Conservation (phyloP, 306 rosid species). For the Argentina anserina region DNA sequence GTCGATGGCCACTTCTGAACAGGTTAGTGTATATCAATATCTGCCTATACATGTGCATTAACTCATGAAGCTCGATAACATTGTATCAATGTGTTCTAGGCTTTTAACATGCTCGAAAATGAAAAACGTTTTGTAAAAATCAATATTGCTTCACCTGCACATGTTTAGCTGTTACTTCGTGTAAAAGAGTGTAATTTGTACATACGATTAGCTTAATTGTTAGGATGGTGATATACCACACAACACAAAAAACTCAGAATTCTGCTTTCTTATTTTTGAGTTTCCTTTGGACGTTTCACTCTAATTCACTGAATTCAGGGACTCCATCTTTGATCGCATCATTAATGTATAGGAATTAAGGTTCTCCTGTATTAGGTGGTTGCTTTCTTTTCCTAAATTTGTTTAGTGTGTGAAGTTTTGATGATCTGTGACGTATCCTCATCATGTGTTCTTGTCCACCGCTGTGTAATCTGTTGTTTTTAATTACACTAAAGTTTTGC, state of each 20-base stretch:
- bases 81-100: neutral
- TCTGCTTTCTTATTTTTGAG: neutral
- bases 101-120: neutral
- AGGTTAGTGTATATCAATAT: constrained; percentile 46
- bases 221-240: neutral
- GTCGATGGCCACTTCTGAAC: constrained; percentile 96
- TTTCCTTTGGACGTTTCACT: neutral
- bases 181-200: neutral
- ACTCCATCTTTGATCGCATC: neutral
- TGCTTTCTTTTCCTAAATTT: neutral
- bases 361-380: neutral
- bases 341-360: neutral
- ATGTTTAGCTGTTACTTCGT: neutral
- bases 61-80: neutral
- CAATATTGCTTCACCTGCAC: neutral
- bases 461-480: neutral
- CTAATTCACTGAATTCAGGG: neutral
- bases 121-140: neutral
- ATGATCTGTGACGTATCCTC: neutral
- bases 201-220: neutral
- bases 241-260: neutral
- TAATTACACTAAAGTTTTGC: neutral
- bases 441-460: neutral
- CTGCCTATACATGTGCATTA: constrained; percentile 7
- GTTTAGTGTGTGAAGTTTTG: neutral